Percentiles rank a stretch among this genome's conserved stretches.
phyloP scores from a whole-genome alignment of 805 yeast species.

The Saturnispora galanensis region DNA sequence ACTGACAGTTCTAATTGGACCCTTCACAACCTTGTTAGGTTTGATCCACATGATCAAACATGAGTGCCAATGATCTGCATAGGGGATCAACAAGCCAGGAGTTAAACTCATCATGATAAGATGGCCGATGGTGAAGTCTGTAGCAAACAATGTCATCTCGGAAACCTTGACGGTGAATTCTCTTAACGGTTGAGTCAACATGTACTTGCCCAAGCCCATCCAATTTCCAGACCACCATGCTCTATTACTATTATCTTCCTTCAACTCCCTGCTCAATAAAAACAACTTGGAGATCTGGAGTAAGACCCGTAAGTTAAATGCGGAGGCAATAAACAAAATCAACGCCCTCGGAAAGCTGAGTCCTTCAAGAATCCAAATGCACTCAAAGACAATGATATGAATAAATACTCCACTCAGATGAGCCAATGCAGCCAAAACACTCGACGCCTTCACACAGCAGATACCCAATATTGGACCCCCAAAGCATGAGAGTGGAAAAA shows the following conservation, averaged over 20 bases:
- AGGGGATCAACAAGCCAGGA: conserved; percentile 37
- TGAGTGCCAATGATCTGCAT: conserved; percentile 39
- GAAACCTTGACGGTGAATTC: conserved; percentile 36
- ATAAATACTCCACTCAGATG: conserved; percentile 29
- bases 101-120: conserved; percentile 29
- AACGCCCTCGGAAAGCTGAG: conserved; percentile 32
- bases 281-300: conserved; percentile 26
- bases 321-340: conserved; percentile 30
- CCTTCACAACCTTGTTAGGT: conserved; percentile 29
- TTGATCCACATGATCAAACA: conserved; percentile 41
- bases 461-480: conserved; percentile 29
- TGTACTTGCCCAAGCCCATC: conserved; percentile 29
- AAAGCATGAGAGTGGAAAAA: conserved; percentile 29
- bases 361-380: conserved; percentile 32
- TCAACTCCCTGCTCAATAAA: conserved; percentile 33
- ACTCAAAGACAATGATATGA: conserved; percentile 28
- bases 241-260: conserved; percentile 31
- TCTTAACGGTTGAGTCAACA: conserved; percentile 35
- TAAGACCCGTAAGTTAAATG: conserved; percentile 30
- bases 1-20: conserved; percentile 31
- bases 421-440: conserved; percentile 32
- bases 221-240: conserved; percentile 52
- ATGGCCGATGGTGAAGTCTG: conserved; percentile 41
- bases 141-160: conserved; percentile 37
- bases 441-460: conserved; percentile 28